These are phyloP conservation scores for Mariannaea elegans DNA, from an alignment of 2,329 filamentous ascomycete genomes.

Conservation along the genomic window DNA sequence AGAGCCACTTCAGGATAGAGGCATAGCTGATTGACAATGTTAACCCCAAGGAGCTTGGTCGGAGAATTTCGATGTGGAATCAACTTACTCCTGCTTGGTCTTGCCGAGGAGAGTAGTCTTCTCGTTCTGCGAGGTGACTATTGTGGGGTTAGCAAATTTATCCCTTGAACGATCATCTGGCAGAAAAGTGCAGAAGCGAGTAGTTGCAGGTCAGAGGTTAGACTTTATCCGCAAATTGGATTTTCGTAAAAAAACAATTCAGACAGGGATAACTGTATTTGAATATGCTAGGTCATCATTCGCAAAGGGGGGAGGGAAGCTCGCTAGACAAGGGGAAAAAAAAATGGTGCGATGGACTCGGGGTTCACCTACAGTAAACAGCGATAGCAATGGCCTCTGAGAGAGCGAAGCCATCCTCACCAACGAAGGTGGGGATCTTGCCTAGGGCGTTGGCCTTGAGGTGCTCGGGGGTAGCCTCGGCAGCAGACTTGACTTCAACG, in stretches of 20 bases:
- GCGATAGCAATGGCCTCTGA: conserved; percentile 93
- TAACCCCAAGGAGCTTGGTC: not conserved
- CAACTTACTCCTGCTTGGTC: conserved; percentile 97
- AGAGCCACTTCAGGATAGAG: conserved; percentile 98
- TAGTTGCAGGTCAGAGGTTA: conserved; percentile 76
- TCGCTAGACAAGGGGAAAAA: conserved; percentile 40
- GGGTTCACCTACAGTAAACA: conserved; percentile 85
- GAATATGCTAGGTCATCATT: conserved; percentile 79
- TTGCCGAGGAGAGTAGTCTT: conserved; percentile 99
- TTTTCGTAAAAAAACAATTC: conserved; percentile 63
- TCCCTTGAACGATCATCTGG: conserved; percentile 25
- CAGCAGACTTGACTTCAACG: conserved; percentile 73
- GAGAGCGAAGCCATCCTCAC: conserved; percentile 89
- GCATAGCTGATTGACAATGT: conserved; percentile 71
- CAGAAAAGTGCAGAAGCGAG: conserved; percentile 38
- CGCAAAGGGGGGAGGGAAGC: conserved; percentile 29
- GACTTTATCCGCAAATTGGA: conserved; percentile 82
- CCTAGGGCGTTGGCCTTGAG: conserved; percentile 85
- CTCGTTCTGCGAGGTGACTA: conserved; percentile 99
- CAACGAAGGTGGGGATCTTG: conserved; percentile 93
- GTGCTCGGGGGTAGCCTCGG: conserved; percentile 78
- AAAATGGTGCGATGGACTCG: conserved; percentile 27
- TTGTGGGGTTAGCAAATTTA: conserved; percentile 46
- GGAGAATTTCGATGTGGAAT: not conserved
- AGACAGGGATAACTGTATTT: conserved; percentile 99